These are phyloP conservation scores for Davidsoniella eucalypti DNA, from an alignment of 2,329 filamentous ascomycete species.

Conservation along the genomic window DNA sequence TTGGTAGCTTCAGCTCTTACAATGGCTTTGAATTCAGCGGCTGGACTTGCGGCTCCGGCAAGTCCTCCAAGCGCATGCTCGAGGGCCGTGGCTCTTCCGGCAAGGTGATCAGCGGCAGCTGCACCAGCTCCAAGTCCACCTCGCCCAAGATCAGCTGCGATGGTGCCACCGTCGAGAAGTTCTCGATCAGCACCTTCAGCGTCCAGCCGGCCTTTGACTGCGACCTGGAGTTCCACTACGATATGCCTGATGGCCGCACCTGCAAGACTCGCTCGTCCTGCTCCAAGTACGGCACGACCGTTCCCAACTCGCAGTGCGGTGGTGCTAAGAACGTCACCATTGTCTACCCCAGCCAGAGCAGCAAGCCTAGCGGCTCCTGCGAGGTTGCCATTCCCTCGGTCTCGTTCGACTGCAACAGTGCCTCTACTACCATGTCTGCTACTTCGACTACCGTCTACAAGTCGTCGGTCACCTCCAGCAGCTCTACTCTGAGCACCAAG, in stretches of 20 bases:
- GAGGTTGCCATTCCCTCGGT: constrained; percentile 58
- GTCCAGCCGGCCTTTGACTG: constrained; percentile 59
- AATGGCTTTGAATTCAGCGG: constrained; percentile 59
- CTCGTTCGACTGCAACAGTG: constrained; percentile 50
- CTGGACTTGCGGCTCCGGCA: constrained; percentile 47
- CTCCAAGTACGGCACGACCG: constrained; percentile 46
- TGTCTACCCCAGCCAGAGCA: constrained; percentile 42
- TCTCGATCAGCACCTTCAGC: constrained; percentile 62
- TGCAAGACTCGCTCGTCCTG: constrained; percentile 68
- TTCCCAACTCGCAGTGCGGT: constrained; percentile 82
- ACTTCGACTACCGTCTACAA: constrained; percentile 11
- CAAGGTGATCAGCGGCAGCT: constrained; percentile 44
- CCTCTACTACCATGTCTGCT: constrained; percentile 14
- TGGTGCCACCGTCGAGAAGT: constrained; percentile 32
- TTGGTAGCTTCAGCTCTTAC: constrained; percentile 48
- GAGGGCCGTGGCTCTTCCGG: constrained; percentile 33
- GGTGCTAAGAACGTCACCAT: constrained; percentile 72
- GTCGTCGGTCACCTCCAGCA: constrained; percentile 14
- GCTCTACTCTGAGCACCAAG: constrained; percentile 12
- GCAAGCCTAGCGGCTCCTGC: constrained; percentile 42
- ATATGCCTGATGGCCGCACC: constrained; percentile 62
- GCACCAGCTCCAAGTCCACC: constrained; percentile 26
- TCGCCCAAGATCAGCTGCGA: constrained; percentile 44
- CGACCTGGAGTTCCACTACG: constrained; percentile 72
- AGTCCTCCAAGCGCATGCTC: constrained; percentile 12